Conservation (phyloP, 495 filamentous ascomycete species). For the Podospora conica region DNA sequence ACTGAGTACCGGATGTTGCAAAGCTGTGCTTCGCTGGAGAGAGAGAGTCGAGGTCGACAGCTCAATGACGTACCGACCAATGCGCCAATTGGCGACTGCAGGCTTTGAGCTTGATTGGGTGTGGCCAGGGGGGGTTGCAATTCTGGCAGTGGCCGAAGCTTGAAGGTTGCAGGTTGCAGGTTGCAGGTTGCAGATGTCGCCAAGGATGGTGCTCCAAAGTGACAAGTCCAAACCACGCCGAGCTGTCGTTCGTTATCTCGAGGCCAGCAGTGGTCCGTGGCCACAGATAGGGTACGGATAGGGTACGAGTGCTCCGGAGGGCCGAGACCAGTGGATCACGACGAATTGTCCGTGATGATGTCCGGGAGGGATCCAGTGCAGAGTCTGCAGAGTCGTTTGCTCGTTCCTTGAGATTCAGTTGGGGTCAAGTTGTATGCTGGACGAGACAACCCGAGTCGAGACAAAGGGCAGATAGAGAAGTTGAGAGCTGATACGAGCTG, state of each 20-base stretch:
- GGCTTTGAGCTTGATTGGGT: not conserved
- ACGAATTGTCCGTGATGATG: not conserved
- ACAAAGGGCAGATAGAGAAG: too few species aligned
- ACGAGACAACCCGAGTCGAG: not conserved
- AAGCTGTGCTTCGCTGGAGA: not conserved
- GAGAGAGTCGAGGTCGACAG: not conserved
- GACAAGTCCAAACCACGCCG: not conserved
- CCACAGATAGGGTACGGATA: too few species aligned
- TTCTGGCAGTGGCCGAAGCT: not conserved
- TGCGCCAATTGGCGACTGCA: not conserved
- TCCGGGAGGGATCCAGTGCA: not conserved
- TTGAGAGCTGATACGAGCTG: not conserved
- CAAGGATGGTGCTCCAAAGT: not conserved
- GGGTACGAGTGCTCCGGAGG: not conserved
- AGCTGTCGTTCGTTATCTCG: not conserved
- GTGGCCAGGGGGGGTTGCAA: not conserved
- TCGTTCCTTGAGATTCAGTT: too few species aligned
- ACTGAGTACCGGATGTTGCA: too few species aligned
- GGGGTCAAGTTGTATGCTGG: too few species aligned
- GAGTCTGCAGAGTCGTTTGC: too few species aligned
- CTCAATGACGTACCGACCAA: not conserved
- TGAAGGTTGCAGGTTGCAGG: not conserved
- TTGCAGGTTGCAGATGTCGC: not conserved
- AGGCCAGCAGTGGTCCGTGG: too few species aligned
- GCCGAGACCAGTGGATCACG: too few species aligned